Conservation (phyloP, 306 rosid genomes). For the Pyrus betulifolia region DNA sequence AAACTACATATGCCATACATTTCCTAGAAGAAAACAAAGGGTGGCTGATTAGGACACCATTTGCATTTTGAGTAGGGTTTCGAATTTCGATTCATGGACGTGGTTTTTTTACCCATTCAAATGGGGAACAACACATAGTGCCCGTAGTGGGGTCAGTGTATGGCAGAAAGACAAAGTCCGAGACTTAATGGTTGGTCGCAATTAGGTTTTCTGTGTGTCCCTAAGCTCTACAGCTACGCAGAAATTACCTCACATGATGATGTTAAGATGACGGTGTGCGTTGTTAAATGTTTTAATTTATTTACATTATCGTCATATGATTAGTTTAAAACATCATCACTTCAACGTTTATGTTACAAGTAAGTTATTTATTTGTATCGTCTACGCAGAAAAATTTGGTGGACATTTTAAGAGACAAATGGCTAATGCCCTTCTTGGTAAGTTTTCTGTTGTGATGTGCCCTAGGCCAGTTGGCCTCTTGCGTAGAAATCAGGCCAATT, state of each 20-base stretch:
- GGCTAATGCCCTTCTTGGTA: background rate
- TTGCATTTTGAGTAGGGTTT: slow-evolving; percentile 7
- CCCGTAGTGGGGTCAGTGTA: background rate
- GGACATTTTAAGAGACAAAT: background rate
- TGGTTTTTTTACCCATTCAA: background rate
- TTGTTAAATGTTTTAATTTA: too few relatives aligned
- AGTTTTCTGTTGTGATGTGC: background rate
- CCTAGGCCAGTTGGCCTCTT: background rate
- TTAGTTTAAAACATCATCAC: too few relatives aligned
- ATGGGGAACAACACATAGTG: background rate
- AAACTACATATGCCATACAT: background rate
- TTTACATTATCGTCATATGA: too few relatives aligned
- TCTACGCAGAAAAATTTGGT: background rate
- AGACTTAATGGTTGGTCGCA: background rate
- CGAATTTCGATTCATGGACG: slow-evolving; percentile 2
- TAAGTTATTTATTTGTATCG: background rate
- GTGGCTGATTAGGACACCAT: slow-evolving; percentile 31
- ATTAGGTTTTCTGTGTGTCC: background rate
- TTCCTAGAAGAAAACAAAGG: background rate
- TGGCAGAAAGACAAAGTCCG: background rate
- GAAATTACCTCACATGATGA: background rate
- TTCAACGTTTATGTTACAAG: too few relatives aligned
- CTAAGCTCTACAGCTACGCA: background rate
- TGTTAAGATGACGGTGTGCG: background rate
- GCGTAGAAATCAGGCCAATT: background rate